Conservation (phyloP, 345 rosid species). For the Mangifera indica region DNA sequence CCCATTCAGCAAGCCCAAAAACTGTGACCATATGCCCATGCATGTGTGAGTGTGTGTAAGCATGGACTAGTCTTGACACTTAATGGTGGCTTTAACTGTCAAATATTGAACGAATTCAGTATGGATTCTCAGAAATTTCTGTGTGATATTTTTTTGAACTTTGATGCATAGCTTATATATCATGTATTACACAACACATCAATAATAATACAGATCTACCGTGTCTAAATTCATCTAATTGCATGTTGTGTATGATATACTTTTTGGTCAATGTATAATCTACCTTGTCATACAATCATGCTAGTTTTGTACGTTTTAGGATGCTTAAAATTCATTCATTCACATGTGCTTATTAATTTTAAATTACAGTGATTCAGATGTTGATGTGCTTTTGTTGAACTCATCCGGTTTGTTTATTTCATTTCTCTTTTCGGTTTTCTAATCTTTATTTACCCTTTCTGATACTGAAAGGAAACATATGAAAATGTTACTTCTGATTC, state of each 20-base stretch:
- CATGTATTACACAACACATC: background rate
- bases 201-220: background rate
- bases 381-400: background rate
- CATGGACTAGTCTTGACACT: background rate
- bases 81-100: background rate
- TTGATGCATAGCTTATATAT: background rate
- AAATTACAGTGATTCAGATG: background rate
- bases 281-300: background rate
- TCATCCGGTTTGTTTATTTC: background rate
- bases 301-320: background rate
- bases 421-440: conserved; percentile 20
- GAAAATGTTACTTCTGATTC: conserved; percentile 46
- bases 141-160: background rate
- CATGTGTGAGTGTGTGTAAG: background rate
- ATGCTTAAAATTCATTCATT: background rate
- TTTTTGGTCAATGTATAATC: background rate
- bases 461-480: conserved; percentile 69
- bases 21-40: background rate
- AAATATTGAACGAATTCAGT: background rate
- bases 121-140: background rate
- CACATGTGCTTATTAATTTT: background rate
- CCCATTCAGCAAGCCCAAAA: background rate
- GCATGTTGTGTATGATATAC: background rate
- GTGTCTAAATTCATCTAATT: background rate
- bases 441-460: conserved; percentile 19